Percentiles rank a stretch among this genome's conserved stretches.
Conservation (phyloP, 768 basidiomycete genomes). For the Podaxis sp. region DNA sequence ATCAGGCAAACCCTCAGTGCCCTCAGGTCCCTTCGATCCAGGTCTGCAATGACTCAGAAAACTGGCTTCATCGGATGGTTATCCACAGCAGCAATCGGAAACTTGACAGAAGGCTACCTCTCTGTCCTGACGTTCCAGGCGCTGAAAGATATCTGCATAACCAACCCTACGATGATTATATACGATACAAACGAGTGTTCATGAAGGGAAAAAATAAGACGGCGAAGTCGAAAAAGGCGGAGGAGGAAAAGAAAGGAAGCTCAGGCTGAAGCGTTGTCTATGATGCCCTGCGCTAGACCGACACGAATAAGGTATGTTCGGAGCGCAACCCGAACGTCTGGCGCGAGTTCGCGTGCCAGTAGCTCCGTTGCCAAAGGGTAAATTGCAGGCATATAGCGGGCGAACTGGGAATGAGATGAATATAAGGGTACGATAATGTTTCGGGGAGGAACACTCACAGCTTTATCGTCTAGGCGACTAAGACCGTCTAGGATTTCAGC, state of each 20-base stretch:
- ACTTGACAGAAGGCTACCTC: not conserved
- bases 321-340: conserved; percentile 79
- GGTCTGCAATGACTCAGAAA: too few species aligned
- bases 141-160: not conserved
- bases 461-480: conserved; percentile 83
- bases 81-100: not conserved
- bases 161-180: conserved; percentile 10
- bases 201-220: conserved; percentile 1
- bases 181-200: conserved; percentile 36
- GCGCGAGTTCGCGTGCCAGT: conserved; percentile 73
- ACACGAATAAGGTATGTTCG: conserved; percentile 79
- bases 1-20: too few species aligned
- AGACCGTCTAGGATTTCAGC: conserved; percentile 91
- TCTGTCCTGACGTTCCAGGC: not conserved
- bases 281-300: conserved; percentile 66
- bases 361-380: conserved; percentile 89
- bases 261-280: conserved; percentile 47
- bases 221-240: too few species aligned
- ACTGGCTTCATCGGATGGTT: too few species aligned
- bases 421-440: not conserved
- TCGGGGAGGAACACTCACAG: conserved; percentile 50
- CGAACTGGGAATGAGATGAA: conserved; percentile 52
- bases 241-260: not conserved
- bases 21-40: too few species aligned
- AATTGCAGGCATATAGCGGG: conserved; percentile 80